phyloP scores from a whole-genome alignment of 495 filamentous ascomycete genomes.

The Echria macrotheca region DNA sequence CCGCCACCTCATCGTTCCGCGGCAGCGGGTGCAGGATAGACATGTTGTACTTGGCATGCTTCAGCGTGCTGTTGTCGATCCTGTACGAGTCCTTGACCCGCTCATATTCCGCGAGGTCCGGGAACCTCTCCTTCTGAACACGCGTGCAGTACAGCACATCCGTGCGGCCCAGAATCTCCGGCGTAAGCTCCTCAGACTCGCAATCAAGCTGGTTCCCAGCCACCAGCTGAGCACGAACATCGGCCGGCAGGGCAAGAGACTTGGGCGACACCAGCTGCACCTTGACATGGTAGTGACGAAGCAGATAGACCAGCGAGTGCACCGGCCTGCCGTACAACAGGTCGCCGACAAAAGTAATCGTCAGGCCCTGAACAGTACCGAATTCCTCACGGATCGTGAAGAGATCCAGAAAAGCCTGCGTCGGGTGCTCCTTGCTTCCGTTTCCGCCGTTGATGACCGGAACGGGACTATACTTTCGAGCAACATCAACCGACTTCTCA shows the following conservation, averaged over 20 bases:
- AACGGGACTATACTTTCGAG: conserved; percentile 77
- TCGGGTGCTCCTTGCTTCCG: conserved; percentile 90
- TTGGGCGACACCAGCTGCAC: conserved; percentile 86
- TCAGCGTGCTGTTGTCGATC: conserved; percentile 84
- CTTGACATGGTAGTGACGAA: conserved; percentile 88
- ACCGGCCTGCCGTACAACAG: conserved; percentile 89
- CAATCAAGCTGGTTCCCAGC: conserved; percentile 66
- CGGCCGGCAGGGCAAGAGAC: conserved; percentile 67
- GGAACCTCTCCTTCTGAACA: conserved; percentile 93
- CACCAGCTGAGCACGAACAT: conserved; percentile 64
- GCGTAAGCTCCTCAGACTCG: conserved; percentile 72
- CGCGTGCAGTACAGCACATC: conserved; percentile 96
- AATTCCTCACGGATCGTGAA: conserved; percentile 98
- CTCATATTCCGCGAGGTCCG: conserved; percentile 72
- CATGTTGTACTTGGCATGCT: conserved; percentile 85
- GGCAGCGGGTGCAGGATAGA: conserved; percentile 94
- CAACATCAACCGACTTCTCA: conserved; percentile 67
- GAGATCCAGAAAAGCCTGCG: conserved; percentile 96
- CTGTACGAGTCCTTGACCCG: conserved; percentile 79
- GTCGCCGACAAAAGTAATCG: conserved; percentile 93
- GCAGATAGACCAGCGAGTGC: conserved; percentile 87
- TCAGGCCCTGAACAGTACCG: conserved; percentile 86
- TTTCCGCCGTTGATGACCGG: conserved; percentile 97
- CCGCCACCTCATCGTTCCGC: conserved; percentile 81
- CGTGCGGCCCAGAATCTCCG: conserved; percentile 72